Evolutionary conservation across 805 yeast species (phyloP).

Genomic region (Zygosaccharomyces bisporus): DNA sequence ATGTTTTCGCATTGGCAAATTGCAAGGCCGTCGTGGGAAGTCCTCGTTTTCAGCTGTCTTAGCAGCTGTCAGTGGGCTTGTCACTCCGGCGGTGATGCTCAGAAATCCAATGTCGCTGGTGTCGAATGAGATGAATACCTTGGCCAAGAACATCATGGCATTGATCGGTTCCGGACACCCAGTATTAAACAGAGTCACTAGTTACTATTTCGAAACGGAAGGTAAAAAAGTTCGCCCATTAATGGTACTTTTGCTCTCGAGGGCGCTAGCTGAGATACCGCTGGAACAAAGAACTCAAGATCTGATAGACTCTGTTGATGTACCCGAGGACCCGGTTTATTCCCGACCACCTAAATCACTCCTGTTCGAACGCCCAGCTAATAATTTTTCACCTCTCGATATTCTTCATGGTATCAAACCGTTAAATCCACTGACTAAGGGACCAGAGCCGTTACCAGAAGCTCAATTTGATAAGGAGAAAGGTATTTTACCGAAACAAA

Average conservation of each 20-base stretch:
- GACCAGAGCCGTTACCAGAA: conserved; percentile 67
- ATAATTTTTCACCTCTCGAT: conserved; percentile 66
- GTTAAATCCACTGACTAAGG: conserved; percentile 80
- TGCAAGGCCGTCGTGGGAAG: conserved; percentile 17
- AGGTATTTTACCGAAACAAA: conserved; percentile 90
- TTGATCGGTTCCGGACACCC: conserved; percentile 94
- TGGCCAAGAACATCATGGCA: conserved; percentile 81
- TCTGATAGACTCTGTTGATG: conserved; percentile 59
- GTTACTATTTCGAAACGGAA: conserved; percentile 92
- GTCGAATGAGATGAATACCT: conserved; percentile 83
- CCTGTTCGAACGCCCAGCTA: conserved; percentile 52
- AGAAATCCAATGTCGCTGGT: conserved; percentile 89
- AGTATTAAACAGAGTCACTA: conserved; percentile 83
- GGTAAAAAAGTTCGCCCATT: conserved; percentile 95
- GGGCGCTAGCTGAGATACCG: conserved; percentile 78
- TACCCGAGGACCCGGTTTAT: conserved; percentile 59
- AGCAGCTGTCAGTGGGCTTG: conserved; percentile 68
- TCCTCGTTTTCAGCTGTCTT: conserved; percentile 53
- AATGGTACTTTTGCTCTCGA: conserved; percentile 75
- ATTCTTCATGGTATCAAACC: conserved; percentile 90
- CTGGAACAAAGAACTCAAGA: conserved; percentile 59
- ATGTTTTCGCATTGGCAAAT: not conserved
- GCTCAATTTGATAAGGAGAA: conserved; percentile 44
- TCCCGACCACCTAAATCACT: conserved; percentile 55
- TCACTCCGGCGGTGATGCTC: conserved; percentile 56